A percentile compares a stretch with the other conserved stretches of the same genome.
Evolutionary conservation across 2,329 filamentous ascomycete species (phyloP).

Genomic region (Cercospora beticola): DNA sequence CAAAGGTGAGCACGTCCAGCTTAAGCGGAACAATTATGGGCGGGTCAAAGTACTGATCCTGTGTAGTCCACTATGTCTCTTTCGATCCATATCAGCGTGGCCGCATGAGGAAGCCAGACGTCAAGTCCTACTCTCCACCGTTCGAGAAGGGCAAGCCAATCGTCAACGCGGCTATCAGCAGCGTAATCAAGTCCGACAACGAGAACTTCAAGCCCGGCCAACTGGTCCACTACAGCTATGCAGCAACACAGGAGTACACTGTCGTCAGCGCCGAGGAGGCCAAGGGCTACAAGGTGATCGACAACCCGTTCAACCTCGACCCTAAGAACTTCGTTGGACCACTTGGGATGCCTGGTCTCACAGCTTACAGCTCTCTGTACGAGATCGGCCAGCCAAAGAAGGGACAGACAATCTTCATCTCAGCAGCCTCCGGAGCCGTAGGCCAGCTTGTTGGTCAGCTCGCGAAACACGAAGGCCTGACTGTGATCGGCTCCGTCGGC

Average conservation of each 20-base stretch:
- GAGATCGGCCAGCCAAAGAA: constrained; percentile 73
- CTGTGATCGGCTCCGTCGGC: constrained; percentile 77
- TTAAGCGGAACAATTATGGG: neutral
- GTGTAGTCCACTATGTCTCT: constrained; percentile 66
- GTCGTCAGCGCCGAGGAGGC: constrained; percentile 52
- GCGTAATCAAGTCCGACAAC: constrained; percentile 69
- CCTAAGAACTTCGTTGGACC: constrained; percentile 69
- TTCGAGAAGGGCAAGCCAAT: constrained; percentile 65
- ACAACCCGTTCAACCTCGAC: constrained; percentile 69
- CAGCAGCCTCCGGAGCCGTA: constrained; percentile 75
- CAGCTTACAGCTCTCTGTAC: constrained; percentile 72
- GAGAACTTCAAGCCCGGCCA: constrained; percentile 66
- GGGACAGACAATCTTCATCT: constrained; percentile 80
- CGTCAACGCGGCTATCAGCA: constrained; percentile 62
- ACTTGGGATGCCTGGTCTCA: constrained; percentile 76
- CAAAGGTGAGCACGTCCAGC: constrained; percentile 42
- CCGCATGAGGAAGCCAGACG: constrained; percentile 65
- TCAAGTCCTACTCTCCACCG: constrained; percentile 68
- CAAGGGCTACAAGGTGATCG: constrained; percentile 53
- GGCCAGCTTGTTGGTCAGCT: constrained; percentile 81
- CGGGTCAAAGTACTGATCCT: neutral
- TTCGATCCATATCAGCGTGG: constrained; percentile 85
- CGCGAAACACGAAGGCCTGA: constrained; percentile 76
- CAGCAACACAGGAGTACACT: constrained; percentile 60
- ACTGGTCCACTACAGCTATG: constrained; percentile 53